phyloP scores from a whole-genome alignment of 2,329 filamentous ascomycete species.

The Aspergillus spinulosporus region DNA sequence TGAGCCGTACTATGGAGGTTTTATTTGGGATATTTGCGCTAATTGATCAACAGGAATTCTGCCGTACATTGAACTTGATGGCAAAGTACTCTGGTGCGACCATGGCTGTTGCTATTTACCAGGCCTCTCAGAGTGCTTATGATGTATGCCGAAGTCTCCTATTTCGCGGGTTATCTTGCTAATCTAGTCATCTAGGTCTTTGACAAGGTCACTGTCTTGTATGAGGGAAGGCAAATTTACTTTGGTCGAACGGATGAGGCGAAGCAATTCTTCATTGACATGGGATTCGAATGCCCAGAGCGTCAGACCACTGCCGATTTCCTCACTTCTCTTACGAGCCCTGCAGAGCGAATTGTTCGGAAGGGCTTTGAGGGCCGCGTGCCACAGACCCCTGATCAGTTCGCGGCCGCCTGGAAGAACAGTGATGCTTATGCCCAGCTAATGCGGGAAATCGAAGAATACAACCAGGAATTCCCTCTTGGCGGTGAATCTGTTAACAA shows the following conservation, averaged over 20 bases:
- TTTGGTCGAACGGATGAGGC: conserved; percentile 66
- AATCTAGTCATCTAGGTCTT: conserved; percentile 54
- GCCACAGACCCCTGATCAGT: conserved; percentile 70
- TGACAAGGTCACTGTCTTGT: conserved; percentile 71
- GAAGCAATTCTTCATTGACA: conserved; percentile 65
- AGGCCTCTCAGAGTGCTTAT: conserved; percentile 50
- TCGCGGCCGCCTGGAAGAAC: conserved; percentile 58
- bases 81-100: conserved; percentile 53
- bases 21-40: not conserved
- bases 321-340: conserved; percentile 69
- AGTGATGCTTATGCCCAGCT: conserved; percentile 51
- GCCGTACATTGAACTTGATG: conserved; percentile 52
- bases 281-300: conserved; percentile 69
- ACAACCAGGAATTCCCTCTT: conserved; percentile 45
- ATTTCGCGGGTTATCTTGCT: not conserved
- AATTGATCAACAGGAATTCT: conserved; percentile 47
- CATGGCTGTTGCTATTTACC: conserved; percentile 59
- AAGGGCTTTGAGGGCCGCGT: conserved; percentile 63
- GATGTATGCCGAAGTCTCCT: conserved; percentile 40
- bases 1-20: too few relatives aligned
- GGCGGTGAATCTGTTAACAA: conserved; percentile 42
- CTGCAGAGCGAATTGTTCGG: conserved; percentile 58
- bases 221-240: conserved; percentile 76
- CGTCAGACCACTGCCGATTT: conserved; percentile 73
- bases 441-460: conserved; percentile 47